Evolutionary conservation across 2,329 filamentous ascomycete genomes (phyloP), one percentile per base, ranked within the genome.

Genomic region (Penicillium sp.): DNA sequence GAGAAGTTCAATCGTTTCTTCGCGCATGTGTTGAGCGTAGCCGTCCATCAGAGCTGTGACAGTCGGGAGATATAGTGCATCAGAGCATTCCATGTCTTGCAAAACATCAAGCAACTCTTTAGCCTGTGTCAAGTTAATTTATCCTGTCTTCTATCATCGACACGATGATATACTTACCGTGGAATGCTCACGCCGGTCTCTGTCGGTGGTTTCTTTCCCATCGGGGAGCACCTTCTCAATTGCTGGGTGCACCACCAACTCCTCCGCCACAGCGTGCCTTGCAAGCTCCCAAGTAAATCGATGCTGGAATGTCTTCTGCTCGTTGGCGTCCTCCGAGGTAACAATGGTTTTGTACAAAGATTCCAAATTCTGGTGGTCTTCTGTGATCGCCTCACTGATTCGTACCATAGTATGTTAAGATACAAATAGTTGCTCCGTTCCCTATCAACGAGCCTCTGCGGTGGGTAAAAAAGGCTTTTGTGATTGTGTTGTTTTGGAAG

Each of bases 231-330:
- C 67, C 54, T 79, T 77, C 61, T 83, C 79, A 16, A 85, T 70
- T 1, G 79, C 81, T 0, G 83, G 82, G 56, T 84, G 84, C 0
- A 85, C 71, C 9, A 85, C 71, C 49, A 83, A 64, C 58, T 83
- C 81, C 55, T 83, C 79, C 8, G 75, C 79, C 47, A 82, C 72
- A 0, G 78, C 74, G 62, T 83, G 80, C 9, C 80, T 77, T 24
- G 80, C 77, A 0, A 83, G 70, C 55, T 81, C 78, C 81, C 81
- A 82, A 13, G 75, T 77, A 56, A 83, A 80, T 54, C 80, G 75
- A 51, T 83, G 83, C 52, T 79, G 75, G 55, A 71, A 81, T 11
- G 76, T 72, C 5, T 68, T 70, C 50, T 77, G 72, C 24, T 77
- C 71, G 31, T 81, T 79, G 31, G 63, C 60, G 47, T 81, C 74